phyloP scores from a whole-genome alignment of 1,139 yeast species.

The Hyphopichia buzzinii region DNA sequence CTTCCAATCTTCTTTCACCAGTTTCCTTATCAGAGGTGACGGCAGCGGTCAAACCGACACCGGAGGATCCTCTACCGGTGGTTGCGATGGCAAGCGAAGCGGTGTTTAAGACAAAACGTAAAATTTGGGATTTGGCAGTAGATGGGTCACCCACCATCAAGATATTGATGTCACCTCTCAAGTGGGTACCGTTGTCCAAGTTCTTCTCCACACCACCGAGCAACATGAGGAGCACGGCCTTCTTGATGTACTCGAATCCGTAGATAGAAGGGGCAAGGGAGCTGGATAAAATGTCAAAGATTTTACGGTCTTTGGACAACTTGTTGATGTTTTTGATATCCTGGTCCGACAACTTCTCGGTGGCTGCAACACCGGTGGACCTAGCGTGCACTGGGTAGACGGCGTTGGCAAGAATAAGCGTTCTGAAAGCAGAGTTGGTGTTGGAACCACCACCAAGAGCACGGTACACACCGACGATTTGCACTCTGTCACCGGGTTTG shows the following conservation, averaged over 20 bases:
- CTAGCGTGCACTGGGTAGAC: slow-evolving; percentile 86
- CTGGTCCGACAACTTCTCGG: slow-evolving; percentile 70
- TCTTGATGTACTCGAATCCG: slow-evolving; percentile 88
- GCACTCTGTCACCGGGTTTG: slow-evolving; percentile 96
- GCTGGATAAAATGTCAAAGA: slow-evolving; percentile 77
- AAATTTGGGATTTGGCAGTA: slow-evolving; percentile 94
- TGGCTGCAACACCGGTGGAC: slow-evolving; percentile 80
- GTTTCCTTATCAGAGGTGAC: slow-evolving; percentile 96
- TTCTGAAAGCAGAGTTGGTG: slow-evolving; percentile 66
- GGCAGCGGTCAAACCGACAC: slow-evolving; percentile 99
- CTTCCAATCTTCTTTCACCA: slow-evolving; percentile 94
- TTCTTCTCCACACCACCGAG: slow-evolving; percentile 95
- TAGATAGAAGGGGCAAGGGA: slow-evolving; percentile 95
- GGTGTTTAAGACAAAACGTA: slow-evolving; percentile 89
- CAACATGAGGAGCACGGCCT: slow-evolving; percentile 86
- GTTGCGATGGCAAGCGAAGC: slow-evolving; percentile 97
- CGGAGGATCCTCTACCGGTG: slow-evolving; percentile 98
- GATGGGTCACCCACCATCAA: slow-evolving; percentile 99
- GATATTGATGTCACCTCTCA: slow-evolving; percentile 95
- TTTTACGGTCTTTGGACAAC: slow-evolving; percentile 61
- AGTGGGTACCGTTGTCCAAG: slow-evolving; percentile 91
- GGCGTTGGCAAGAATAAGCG: slow-evolving; percentile 82
- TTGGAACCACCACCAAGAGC: slow-evolving; percentile 83
- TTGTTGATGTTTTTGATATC: slow-evolving; percentile 88
- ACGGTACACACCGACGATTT: slow-evolving; percentile 90